Conservation (phyloP, 2,329 filamentous ascomycete genomes). For the Trichoderma polysporum region DNA sequence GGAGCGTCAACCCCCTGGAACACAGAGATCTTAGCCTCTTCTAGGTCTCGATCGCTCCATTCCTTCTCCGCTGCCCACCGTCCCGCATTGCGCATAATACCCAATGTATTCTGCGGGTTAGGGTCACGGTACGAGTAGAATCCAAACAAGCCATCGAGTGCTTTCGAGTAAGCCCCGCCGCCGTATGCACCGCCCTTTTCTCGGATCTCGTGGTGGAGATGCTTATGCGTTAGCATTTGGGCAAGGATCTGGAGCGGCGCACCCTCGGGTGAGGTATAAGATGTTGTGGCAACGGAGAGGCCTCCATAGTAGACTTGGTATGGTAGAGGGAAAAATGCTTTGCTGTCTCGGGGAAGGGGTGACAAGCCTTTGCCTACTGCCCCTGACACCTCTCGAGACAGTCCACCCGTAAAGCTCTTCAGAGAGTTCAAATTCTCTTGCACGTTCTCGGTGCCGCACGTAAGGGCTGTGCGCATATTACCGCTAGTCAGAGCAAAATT, state of each 20-base stretch:
- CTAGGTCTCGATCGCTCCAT: slow-evolving; percentile 82
- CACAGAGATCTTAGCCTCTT: slow-evolving; percentile 92
- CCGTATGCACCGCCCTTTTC: slow-evolving; percentile 98
- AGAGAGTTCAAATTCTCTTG: slow-evolving; percentile 69
- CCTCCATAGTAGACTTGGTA: slow-evolving; percentile 97
- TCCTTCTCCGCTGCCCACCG: slow-evolving; percentile 76
- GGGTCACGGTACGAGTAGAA: slow-evolving; percentile 98
- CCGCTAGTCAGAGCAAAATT: slow-evolving; percentile 68
- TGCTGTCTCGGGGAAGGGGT: slow-evolving; percentile 53
- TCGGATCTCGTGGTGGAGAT: slow-evolving; percentile 94
- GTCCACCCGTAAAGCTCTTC: slow-evolving; percentile 61
- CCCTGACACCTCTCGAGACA: slow-evolving; percentile 40
- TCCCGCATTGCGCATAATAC: slow-evolving; percentile 80
- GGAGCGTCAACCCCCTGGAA: slow-evolving; percentile 93
- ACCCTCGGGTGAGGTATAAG: slow-evolving; percentile 73
- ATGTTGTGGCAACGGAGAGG: slow-evolving; percentile 76
- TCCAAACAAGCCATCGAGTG: slow-evolving; percentile 81
- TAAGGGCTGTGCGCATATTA: slow-evolving; percentile 76
- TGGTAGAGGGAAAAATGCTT: slow-evolving; percentile 88
- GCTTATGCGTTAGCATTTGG: slow-evolving; percentile 92
- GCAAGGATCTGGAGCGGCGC: slow-evolving; percentile 85
- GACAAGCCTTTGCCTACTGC: slow-evolving; percentile 32
- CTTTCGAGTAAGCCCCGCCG: slow-evolving; percentile 79
- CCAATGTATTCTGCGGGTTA: slow-evolving; percentile 84
- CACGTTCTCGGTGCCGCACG: slow-evolving; percentile 76